Base-by-base conservation (phyloP, 129 eudicot species). In the Erigeron canadensis region DNA sequence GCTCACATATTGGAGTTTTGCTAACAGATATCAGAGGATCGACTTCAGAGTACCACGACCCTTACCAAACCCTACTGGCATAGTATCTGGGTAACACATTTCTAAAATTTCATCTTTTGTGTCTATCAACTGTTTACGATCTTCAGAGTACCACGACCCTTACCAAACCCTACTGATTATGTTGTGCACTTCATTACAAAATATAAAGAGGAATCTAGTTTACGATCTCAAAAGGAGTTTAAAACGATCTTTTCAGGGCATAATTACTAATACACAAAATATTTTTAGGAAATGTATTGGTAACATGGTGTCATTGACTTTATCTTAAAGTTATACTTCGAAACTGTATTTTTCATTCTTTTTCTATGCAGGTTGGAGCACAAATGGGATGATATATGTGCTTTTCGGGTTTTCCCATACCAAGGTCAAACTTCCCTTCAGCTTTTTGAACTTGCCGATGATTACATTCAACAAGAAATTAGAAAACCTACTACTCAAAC, bases 381-480 rank as follows among this genome's bases (percentile, higher is more conserved):
- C 70, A 89, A 75, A 72, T 93, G 98, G 98, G 73, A 81, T 43
- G 96, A 93, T 80, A 65, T 89, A 48, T 86, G 98, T 68, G 75
- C 79, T 13, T 93, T 93, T 66, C 84, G 77, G 58, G 95, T 74
- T 68, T 93, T 93, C 65, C 98, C 98, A 67, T 69, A 68, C 70
- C 89, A 89, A 64, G 80, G 77, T 75, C 96, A 93, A 73, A 64
- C 60, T 66, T 83, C 89, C 3, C 74, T 92, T 28, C 98, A 92
- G 54, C 82, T 89, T 75, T 85, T 63, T 77, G 96, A 92, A 76
- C 96, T 92, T 83, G 74, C 18, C 12, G 98, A 92, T 82, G 95
- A 92, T 63, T 87, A 84, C 80, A 92, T 92, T 78, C 98, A 89
- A 66, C 77, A 87, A 85, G 98, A 86, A 74, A 92, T 89, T 47